A percentile compares a stretch with the other conserved stretches of the same genome.
These are phyloP conservation scores for Aquilaria malaccensis DNA, from an alignment of 345 rosid species.

Conservation along the genomic window DNA sequence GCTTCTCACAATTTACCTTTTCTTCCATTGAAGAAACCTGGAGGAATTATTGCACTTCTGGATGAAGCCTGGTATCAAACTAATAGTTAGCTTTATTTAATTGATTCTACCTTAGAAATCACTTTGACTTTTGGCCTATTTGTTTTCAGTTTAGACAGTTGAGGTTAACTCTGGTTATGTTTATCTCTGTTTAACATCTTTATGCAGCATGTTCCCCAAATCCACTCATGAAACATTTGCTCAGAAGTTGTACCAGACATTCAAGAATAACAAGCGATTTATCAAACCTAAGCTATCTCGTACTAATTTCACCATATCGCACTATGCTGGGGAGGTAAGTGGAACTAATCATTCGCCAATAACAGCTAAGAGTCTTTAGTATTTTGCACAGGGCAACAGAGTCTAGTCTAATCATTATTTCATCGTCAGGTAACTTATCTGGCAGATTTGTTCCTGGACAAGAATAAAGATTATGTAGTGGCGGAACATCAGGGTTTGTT, in stretches of 20 bases:
- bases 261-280: conserved; percentile 90
- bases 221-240: conserved; percentile 99
- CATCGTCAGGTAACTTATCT: conserved; percentile 66
- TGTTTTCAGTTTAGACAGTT: no score
- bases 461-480: conserved; percentile 99
- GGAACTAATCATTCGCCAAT: neutral
- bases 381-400: conserved; percentile 1
- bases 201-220: conserved; percentile 89
- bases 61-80: conserved; percentile 95
- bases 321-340: conserved; percentile 99
- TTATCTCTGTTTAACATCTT: conserved; percentile 22
- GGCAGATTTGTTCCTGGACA: conserved; percentile 95
- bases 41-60: conserved; percentile 94
- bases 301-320: conserved; percentile 86
- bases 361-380: conserved; percentile 12
- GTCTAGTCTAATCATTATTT: conserved; percentile 8
- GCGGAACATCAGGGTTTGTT: conserved; percentile 98
- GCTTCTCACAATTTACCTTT: neutral
- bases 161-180: conserved; percentile 13
- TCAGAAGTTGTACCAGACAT: conserved; percentile 96
- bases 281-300: conserved; percentile 98
- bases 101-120: conserved; percentile 9
- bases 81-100: conserved; percentile 14
- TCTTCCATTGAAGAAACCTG: conserved; percentile 79
- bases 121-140: neutral